Evolutionary conservation across 108 stramenopile genomes (phyloP).

Genomic region (Asterionellopsis glacialis): DNA sequence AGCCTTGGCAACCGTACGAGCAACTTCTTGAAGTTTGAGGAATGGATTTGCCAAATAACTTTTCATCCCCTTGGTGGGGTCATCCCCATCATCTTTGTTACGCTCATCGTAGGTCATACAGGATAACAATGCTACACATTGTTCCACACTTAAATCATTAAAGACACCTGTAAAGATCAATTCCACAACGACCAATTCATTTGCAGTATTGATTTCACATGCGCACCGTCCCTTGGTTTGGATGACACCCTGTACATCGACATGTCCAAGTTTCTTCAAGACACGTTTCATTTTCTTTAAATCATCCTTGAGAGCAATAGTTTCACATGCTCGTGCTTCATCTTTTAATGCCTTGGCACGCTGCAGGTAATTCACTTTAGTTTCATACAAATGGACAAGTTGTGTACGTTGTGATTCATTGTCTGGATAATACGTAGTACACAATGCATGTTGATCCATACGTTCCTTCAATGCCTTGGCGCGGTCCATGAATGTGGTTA

Average conservation of each 20-base stretch:
- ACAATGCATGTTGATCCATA: constrained; percentile 46
- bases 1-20: constrained; percentile 85
- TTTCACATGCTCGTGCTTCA: constrained; percentile 76
- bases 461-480: constrained; percentile 58
- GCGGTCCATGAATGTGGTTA: constrained; percentile 81
- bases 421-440: constrained; percentile 35
- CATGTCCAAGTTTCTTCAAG: constrained; percentile 91
- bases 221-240: constrained; percentile 98
- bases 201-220: constrained; percentile 96
- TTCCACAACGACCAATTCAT: constrained; percentile 97
- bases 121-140: constrained; percentile 88
- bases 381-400: constrained; percentile 54
- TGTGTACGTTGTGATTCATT: constrained; percentile 47
- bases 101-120: constrained; percentile 90
- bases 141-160: constrained; percentile 90
- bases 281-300: constrained; percentile 94
- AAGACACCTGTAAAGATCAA: constrained; percentile 95
- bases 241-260: constrained; percentile 90
- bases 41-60: constrained; percentile 73
- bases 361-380: constrained; percentile 59
- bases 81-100: constrained; percentile 66
- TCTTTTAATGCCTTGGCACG: constrained; percentile 59
- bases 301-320: constrained; percentile 94
- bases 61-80: constrained; percentile 70
- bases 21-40: constrained; percentile 71